Evolutionary conservation across 2,329 filamentous ascomycete species (phyloP).

Genomic region (Microsporum canis): DNA sequence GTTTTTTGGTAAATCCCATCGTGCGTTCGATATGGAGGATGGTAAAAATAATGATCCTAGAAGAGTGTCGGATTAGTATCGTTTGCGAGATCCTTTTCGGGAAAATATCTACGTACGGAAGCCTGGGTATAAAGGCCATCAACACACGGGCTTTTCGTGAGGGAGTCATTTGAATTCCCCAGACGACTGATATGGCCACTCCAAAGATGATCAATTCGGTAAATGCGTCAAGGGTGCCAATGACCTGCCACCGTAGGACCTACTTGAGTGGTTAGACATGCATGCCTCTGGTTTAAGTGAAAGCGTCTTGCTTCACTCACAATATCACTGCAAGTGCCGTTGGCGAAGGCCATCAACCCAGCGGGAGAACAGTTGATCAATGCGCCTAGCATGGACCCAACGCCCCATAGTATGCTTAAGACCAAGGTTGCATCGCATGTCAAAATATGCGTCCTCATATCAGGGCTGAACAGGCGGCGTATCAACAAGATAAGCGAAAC

Average conservation of each 20-base stretch:
- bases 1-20: not conserved
- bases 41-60: not conserved
- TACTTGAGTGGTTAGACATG: not conserved
- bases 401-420: not conserved
- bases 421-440: not conserved
- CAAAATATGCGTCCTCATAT: not conserved
- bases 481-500: not conserved
- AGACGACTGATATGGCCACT: not conserved
- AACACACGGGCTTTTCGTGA: not conserved
- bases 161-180: not conserved
- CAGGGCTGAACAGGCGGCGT: not conserved
- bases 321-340: not conserved
- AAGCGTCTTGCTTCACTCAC: not conserved
- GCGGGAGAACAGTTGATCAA: not conserved
- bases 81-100: not conserved
- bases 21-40: not conserved
- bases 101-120: not conserved
- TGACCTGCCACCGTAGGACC: not conserved
- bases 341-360: not conserved
- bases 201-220: not conserved
- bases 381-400: not conserved
- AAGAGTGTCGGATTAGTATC: not conserved
- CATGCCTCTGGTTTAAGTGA: not conserved
- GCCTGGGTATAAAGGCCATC: not conserved
- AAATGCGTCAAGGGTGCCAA: not conserved